Conservation (phyloP, 306 rosid genomes). For the Lathyrus oleraceus region DNA sequence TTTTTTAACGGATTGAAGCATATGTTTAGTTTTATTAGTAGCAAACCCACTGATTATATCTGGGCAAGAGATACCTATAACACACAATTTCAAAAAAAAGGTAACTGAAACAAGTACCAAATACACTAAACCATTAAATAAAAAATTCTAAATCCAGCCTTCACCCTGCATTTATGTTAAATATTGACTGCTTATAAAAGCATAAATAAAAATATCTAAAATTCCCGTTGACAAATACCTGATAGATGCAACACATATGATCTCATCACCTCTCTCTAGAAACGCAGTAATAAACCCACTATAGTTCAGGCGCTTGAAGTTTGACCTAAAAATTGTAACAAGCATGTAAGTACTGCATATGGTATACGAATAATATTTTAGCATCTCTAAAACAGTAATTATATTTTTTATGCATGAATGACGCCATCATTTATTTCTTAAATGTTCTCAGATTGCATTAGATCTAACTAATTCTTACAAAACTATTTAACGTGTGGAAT, state of each 20-base stretch:
- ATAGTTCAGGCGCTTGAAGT: slow-evolving; percentile 73
- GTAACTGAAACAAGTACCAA: slow-evolving; percentile 12
- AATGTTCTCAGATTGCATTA: neutral
- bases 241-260: slow-evolving; percentile 69
- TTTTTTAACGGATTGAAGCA: neutral
- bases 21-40: neutral
- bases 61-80: neutral
- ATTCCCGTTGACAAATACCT: slow-evolving; percentile 52
- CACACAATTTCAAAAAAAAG: neutral
- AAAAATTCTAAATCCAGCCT: slow-evolving; percentile 12
- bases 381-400: slow-evolving; percentile 1
- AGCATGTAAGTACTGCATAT: neutral
- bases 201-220: slow-evolving; percentile 17
- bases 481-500: neutral
- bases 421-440: neutral
- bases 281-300: slow-evolving; percentile 83
- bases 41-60: neutral
- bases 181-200: slow-evolving; percentile 18
- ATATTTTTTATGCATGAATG: neutral
- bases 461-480: neutral
- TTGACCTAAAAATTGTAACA: slow-evolving; percentile 66
- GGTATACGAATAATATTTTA: slow-evolving; percentile 4
- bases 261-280: slow-evolving; percentile 87
- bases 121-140: slow-evolving; percentile 24
- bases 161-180: neutral